Percentiles rank a stretch among this genome's conserved stretches.
Conservation (phyloP, 225 moss, liverwort and hornwort species). For the Marchantia polymorpha region DNA sequence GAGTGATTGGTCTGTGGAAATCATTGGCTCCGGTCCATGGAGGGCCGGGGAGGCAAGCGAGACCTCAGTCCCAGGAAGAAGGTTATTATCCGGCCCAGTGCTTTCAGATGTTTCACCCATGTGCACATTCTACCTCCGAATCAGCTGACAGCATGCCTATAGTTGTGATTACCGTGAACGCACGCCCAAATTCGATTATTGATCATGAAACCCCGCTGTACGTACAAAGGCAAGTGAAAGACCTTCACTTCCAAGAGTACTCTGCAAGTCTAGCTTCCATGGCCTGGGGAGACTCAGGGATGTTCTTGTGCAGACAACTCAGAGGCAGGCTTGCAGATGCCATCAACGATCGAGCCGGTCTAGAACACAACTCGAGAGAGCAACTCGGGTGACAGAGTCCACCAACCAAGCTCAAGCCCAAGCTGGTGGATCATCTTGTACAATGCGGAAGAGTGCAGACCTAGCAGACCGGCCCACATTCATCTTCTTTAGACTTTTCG, state of each 20-base stretch:
- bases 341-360: neutral
- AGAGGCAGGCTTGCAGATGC: constrained; percentile 6
- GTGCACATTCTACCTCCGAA: constrained; percentile 4
- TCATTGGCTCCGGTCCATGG: neutral
- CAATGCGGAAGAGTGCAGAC: constrained; percentile 2
- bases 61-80: constrained; percentile 2
- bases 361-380: neutral
- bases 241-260: neutral
- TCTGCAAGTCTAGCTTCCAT: neutral
- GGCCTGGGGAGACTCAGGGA: neutral
- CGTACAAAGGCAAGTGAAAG: constrained; percentile 15
- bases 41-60: neutral
- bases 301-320: neutral
- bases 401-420: constrained; percentile 5
- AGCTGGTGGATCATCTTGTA: constrained; percentile 10
- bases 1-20: neutral
- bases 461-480: constrained; percentile 13
- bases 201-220: constrained; percentile 8
- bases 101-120: neutral
- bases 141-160: constrained; percentile 19
- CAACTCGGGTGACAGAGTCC: neutral
- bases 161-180: neutral
- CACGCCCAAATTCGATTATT: neutral
- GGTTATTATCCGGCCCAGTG: neutral
- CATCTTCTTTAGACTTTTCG: neutral